A percentile compares a stretch with the other conserved stretches of the same genome.
These are phyloP conservation scores for Phellopilus nigrolimitatus DNA, from an alignment of 1,284 basidiomycete species.

Conservation along the genomic window DNA sequence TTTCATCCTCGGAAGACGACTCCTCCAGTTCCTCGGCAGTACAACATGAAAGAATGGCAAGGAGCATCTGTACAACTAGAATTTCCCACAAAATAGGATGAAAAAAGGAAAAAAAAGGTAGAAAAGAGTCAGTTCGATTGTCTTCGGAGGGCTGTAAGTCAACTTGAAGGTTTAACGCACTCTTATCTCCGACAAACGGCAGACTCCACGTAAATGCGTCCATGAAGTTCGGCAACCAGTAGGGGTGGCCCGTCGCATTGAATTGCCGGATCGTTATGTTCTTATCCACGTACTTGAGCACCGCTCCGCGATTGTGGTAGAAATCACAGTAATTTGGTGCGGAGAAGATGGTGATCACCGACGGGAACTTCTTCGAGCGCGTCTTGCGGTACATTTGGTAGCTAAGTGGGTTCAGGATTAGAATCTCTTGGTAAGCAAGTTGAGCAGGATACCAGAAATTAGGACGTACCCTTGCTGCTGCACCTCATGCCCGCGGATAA, in stretches of 20 bases:
- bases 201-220: slow-evolving; percentile 99
- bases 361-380: slow-evolving; percentile 85
- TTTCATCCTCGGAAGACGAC: slow-evolving; percentile 40
- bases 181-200: slow-evolving; percentile 97
- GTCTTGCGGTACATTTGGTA: slow-evolving; percentile 96
- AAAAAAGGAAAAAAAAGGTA: neutral
- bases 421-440: too few species aligned
- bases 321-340: slow-evolving; percentile 96
- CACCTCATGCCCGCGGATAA: slow-evolving; percentile 97
- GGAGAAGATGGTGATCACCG: slow-evolving; percentile 95
- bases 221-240: slow-evolving; percentile 97
- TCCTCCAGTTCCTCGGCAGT: slow-evolving; percentile 92
- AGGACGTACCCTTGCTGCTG: slow-evolving; percentile 84
- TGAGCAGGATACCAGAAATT: neutral
- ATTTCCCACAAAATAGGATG: slow-evolving; percentile 7
- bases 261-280: slow-evolving; percentile 98
- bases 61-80: slow-evolving; percentile 92
- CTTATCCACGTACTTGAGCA: slow-evolving; percentile 97
- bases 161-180: slow-evolving; percentile 41
- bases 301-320: slow-evolving; percentile 93
- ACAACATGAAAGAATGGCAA: slow-evolving; percentile 92
- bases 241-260: slow-evolving; percentile 90
- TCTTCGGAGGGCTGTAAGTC: neutral
- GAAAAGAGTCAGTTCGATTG: neutral
- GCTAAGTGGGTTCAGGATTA: slow-evolving; percentile 33